Evolutionary conservation across 257 asterid genomes (phyloP), one percentile per base, ranked within the genome.

Genomic region (Petrea volubilis): DNA sequence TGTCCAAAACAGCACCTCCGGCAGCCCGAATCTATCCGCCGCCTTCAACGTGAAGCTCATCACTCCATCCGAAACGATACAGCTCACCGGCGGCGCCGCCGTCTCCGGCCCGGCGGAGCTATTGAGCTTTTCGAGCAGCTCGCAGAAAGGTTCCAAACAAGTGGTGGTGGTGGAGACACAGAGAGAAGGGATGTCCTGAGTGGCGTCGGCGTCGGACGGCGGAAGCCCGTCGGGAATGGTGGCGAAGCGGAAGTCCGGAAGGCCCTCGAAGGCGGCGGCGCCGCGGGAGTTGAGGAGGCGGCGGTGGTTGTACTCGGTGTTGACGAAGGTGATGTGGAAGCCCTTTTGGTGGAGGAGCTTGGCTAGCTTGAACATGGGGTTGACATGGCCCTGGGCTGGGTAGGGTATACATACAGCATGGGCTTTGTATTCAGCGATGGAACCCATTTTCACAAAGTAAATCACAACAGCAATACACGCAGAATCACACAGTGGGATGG

Each of bases 291-390:
- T 83, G 83, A 80, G 75, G 75, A 83, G 78, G 63, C 87, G 87
- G 63, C 82, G 84, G 70, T 77, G 88, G 75, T 81, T 85, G 88
- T 75, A 81, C 10, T 87, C 88, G 27, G 90, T 71, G 86, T 79
- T 72, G 71, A 87, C 88, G 13, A 87, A 85, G 68, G 87, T 83
- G 67, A 85, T 55, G 80, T 67, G 64, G 75, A 83, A 85, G 70
- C 85, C 88, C 1, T 34, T 65, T 62, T 59, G 68, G 83, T 85
- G 87, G 61, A 87, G 86, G 46, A 87, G 89, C 38, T 73, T 81
- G 6, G 94, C 87, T 47, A 87, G 44, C 76, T 87, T 87, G 68
- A 83, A 68, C 87, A 81, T 81, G 68, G 86, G 86, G 77, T 64
- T 78, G 10, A 81, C 11, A 52, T 81, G 86, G 40, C 84, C 78